These are phyloP conservation scores for Eutrema yunnanense DNA, from an alignment of 345 rosid species.

Conservation along the genomic window DNA sequence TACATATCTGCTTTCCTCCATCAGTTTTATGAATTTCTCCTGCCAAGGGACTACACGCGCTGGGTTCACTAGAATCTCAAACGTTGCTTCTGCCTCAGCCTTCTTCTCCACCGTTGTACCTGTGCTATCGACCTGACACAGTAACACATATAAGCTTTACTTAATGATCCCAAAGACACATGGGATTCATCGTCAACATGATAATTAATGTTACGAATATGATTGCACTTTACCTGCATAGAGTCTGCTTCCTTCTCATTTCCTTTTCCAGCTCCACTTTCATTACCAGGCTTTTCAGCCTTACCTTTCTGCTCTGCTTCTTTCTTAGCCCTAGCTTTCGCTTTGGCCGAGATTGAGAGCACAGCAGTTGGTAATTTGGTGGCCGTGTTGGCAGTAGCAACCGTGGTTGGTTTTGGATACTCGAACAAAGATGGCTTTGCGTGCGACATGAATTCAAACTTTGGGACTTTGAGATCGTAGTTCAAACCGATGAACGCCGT, in stretches of 20 bases:
- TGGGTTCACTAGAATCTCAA: slow-evolving; percentile 73
- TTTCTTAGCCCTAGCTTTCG: slow-evolving; percentile 90
- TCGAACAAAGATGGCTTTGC: slow-evolving; percentile 87
- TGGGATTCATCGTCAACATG: neutral
- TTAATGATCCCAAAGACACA: neutral
- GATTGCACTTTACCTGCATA: slow-evolving; percentile 62
- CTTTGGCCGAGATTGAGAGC: slow-evolving; percentile 80
- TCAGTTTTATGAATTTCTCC: slow-evolving; percentile 67
- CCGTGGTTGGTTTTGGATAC: slow-evolving; percentile 83
- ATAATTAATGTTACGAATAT: neutral
- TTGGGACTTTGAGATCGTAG: slow-evolving; percentile 90
- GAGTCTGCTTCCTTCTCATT: slow-evolving; percentile 80
- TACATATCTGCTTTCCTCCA: slow-evolving; percentile 74
- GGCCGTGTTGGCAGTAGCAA: slow-evolving; percentile 64
- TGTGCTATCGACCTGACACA: slow-evolving; percentile 59
- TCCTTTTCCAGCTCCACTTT: slow-evolving; percentile 48
- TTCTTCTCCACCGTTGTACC: slow-evolving; percentile 66
- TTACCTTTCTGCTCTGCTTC: slow-evolving; percentile 81
- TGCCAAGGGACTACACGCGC: slow-evolving; percentile 90
- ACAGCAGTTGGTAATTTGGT: slow-evolving; percentile 89
- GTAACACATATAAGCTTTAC: neutral
- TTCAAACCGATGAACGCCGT: slow-evolving; percentile 92
- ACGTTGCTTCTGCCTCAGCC: slow-evolving; percentile 71
- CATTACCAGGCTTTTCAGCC: slow-evolving; percentile 37
- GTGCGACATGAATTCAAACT: slow-evolving; percentile 77